Base-by-base conservation (phyloP, 495 filamentous ascomycete species). In the Aspergillus ellipticus region DNA sequence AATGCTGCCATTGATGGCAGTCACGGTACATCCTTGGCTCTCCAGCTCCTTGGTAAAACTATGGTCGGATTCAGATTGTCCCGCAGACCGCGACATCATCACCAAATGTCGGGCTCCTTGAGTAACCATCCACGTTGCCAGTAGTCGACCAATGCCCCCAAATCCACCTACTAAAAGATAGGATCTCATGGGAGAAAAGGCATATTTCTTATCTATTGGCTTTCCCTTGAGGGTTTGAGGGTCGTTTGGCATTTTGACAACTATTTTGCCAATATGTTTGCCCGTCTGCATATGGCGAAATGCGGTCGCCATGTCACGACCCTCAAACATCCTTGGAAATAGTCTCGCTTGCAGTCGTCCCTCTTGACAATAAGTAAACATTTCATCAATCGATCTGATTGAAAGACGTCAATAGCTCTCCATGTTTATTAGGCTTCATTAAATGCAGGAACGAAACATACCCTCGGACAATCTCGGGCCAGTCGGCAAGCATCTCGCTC, bases 101-200 rank as follows among this genome's bases (percentile, higher is more conserved):
- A 84, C 72, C 4, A 89, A 58, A 45, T 79, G 68, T 24, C 71
- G 70, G 7, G 84, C 86, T 3, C 83, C 83, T 26, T 75, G 72
- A 16, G 73, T 62, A 5, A 78, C 79, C 78, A 89, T 82, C 79
- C 79, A 84, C 0, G 64, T 68, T 0, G 82, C 63, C 49, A 87
- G 68, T 35, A 77, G 72, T 49, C 77, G 70, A 16, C 84, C 84
- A 3, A 88, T 66, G 33, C 83, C 85, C 11, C 84, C 84, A 1
- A 78, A 55, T 1, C 76, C 77, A 16, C 78, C 79, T 2, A 74
- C 60, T 16, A 80, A 67, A 0, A 81, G 63, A 47, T 79, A 79
- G 0, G 64, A 64, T 0, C 31, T 64, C 35, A 71, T 56, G 3
- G 47, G 1, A 15, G 46, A 51, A 53, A 58, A 47, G 19, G 20